Percentiles rank a stretch among this genome's conserved stretches.
Conservation (phyloP, 768 basidiomycete species). For the Serendipita indica region DNA sequence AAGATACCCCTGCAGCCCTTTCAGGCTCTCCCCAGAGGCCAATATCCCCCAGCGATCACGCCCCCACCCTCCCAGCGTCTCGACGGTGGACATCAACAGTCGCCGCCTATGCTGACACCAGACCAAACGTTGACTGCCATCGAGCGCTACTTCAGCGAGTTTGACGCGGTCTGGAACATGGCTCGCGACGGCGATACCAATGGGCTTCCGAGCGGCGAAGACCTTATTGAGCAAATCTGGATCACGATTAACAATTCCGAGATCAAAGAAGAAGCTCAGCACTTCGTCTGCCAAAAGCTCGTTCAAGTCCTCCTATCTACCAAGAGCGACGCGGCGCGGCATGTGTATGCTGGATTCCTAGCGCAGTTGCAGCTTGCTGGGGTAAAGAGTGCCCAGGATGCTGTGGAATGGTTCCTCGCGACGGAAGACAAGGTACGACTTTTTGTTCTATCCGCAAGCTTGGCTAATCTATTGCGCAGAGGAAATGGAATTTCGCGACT, state of each 20-base stretch:
- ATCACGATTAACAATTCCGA: slow-evolving; percentile 7
- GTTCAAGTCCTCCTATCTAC: slow-evolving; percentile 63
- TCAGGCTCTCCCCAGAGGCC: background rate
- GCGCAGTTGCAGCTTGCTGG: slow-evolving; percentile 80
- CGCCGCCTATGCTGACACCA: background rate
- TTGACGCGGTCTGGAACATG: slow-evolving; percentile 2
- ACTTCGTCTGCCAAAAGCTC: slow-evolving; percentile 70
- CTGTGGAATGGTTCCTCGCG: slow-evolving; percentile 89
- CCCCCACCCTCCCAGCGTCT: background rate
- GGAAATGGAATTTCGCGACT: slow-evolving; percentile 92
- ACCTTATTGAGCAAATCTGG: slow-evolving; percentile 7
- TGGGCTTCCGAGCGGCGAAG: slow-evolving; percentile 1
- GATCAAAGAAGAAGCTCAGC: slow-evolving; percentile 62
- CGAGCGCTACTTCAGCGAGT: slow-evolving; percentile 8
- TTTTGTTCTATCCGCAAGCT: slow-evolving; percentile 5
- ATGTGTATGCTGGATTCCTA: slow-evolving; percentile 80
- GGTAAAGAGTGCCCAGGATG: slow-evolving; percentile 90
- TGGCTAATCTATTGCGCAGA: slow-evolving; percentile 31
- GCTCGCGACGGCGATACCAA: background rate
- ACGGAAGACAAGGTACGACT: slow-evolving; percentile 81
- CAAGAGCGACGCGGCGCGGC: slow-evolving; percentile 72
- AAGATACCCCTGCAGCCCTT: slow-evolving; percentile 1
- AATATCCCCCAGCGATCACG: background rate
- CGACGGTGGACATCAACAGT: background rate
- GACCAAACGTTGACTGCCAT: slow-evolving; percentile 1